These are phyloP conservation scores for Astrephomene gubernaculifera DNA, from an alignment of 139 green algal genomes.

Conservation along the genomic window DNA sequence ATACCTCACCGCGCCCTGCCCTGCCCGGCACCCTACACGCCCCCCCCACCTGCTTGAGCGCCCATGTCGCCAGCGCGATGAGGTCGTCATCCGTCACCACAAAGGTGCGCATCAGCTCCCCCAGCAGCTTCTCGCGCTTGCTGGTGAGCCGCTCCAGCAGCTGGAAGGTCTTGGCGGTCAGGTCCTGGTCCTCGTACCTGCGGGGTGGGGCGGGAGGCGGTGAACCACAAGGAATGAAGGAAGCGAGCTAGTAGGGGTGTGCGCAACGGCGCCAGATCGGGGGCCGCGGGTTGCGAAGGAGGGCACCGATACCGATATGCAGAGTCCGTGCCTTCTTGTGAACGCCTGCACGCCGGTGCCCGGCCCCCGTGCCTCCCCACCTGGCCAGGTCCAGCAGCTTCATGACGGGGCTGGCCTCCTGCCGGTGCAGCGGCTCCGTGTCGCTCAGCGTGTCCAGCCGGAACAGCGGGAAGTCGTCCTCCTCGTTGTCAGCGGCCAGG, in stretches of 20 bases:
- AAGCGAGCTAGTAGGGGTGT: not conserved
- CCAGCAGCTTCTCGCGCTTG: constrained; percentile 47
- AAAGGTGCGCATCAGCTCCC: constrained; percentile 31
- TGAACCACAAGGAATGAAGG: not conserved
- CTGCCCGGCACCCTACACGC: not conserved
- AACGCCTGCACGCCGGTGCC: too few species aligned
- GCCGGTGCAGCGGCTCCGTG: not conserved
- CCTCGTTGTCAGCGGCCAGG: constrained; percentile 23
- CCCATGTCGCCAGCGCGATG: constrained; percentile 8
- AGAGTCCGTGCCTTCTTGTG: too few species aligned
- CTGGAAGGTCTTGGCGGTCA: constrained; percentile 33
- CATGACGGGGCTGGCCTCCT: constrained; percentile 10
- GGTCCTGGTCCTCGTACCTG: constrained; percentile 42
- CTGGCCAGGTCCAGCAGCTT: constrained; percentile 43
- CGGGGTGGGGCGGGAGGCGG: not conserved
- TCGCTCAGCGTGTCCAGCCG: constrained; percentile 38
- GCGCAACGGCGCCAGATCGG: too few species aligned
- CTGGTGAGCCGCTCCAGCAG: constrained; percentile 43
- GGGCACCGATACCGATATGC: too few species aligned
- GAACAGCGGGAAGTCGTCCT: constrained; percentile 46
- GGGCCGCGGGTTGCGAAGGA: not conserved
- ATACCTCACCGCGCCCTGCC: not conserved
- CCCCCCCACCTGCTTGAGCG: constrained; percentile 5
- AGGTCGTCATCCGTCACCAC: constrained; percentile 47
- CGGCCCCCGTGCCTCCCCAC: too few species aligned